Conservation (phyloP, 768 basidiomycete genomes). For the Tylopilus subfusipes region DNA sequence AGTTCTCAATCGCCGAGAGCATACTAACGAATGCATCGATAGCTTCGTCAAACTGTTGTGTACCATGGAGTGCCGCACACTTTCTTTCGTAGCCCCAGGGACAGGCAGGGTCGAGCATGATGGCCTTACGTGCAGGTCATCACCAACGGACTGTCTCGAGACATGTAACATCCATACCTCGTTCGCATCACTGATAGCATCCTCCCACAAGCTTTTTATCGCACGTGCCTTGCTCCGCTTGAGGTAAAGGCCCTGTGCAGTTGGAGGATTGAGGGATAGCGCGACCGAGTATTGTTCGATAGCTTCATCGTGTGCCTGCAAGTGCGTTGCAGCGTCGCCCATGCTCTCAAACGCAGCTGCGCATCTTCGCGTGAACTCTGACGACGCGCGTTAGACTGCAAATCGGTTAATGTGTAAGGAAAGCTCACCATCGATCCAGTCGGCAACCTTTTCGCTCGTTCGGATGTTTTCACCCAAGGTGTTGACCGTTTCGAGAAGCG, state of each 20-base stretch:
- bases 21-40: not conserved
- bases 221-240: constrained; percentile 15
- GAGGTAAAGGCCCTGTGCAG: not conserved
- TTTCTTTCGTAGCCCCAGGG: not conserved
- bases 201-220: constrained; percentile 10
- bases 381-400: not conserved
- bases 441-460: not conserved
- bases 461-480: not conserved
- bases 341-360: constrained; percentile 5
- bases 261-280: constrained; percentile 9
- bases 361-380: constrained; percentile 10
- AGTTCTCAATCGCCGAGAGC: not conserved
- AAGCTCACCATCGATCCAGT: constrained; percentile 7
- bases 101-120: not conserved
- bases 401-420: not conserved
- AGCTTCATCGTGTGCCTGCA: constrained; percentile 9
- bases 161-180: not conserved
- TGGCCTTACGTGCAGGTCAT: not conserved
- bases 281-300: constrained; percentile 15
- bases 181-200: constrained; percentile 14
- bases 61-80: not conserved
- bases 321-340: constrained; percentile 10
- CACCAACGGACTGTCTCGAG: not conserved
- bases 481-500: constrained; percentile 7
- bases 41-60: constrained; percentile 1